A percentile compares a stretch with the other conserved stretches of the same genome.
Conservation (phyloP, 2,329 filamentous ascomycete genomes). For the Zelopaecilomyces penicillatus region DNA sequence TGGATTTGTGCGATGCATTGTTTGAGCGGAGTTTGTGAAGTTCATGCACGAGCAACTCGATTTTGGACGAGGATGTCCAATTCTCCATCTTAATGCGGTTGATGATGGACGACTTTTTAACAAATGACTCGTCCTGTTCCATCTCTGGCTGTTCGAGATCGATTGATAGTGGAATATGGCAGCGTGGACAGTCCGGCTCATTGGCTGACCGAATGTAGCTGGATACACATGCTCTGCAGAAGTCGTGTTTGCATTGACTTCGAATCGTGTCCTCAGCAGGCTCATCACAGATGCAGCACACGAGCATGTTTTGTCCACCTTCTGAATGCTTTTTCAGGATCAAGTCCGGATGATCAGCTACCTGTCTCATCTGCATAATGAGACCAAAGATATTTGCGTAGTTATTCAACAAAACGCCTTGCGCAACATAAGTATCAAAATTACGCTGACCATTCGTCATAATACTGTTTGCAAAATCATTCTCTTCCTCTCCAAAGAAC, state of each 20-base stretch:
- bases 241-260: conserved; percentile 84
- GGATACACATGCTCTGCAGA: conserved; percentile 34
- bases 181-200: conserved; percentile 74
- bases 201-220: conserved; percentile 66
- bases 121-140: conserved; percentile 75
- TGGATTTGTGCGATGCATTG: conserved; percentile 90
- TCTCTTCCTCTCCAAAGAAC: conserved; percentile 94
- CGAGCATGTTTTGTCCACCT: conserved; percentile 80
- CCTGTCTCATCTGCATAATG: conserved; percentile 99
- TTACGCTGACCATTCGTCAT: conserved; percentile 84
- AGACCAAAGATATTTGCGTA: conserved; percentile 98
- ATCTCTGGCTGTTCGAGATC: conserved; percentile 94
- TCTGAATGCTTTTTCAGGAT: conserved; percentile 81
- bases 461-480: conserved; percentile 90
- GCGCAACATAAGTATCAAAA: conserved; percentile 92
- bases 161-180: conserved; percentile 82
- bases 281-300: conserved; percentile 95
- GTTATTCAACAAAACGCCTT: conserved; percentile 90
- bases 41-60: conserved; percentile 91
- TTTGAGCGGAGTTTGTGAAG: conserved; percentile 85
- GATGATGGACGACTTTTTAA: conserved; percentile 96
- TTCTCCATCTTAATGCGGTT: conserved; percentile 98
- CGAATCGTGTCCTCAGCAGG: conserved; percentile 90
- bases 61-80: conserved; percentile 97
- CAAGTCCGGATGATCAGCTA: conserved; percentile 91